Conservation (phyloP, 805 yeast species). For the Kurtzmaniella fragi region DNA sequence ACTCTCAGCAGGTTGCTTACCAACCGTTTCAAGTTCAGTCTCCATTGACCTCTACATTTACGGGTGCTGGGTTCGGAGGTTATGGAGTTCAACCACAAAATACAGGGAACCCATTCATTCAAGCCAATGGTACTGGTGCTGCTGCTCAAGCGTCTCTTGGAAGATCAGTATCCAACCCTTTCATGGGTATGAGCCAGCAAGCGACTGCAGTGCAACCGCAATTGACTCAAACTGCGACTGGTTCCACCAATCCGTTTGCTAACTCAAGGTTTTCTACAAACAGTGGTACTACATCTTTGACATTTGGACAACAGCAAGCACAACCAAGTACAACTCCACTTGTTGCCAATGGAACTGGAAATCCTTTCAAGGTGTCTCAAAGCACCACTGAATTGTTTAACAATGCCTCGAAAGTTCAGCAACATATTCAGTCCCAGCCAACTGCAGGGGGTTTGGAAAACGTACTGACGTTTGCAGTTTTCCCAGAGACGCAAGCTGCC, state of each 20-base stretch:
- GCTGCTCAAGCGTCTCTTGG: slow-evolving; percentile 10
- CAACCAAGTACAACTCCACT: slow-evolving; percentile 19
- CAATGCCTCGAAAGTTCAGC: slow-evolving; percentile 11
- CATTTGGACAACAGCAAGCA: slow-evolving; percentile 14
- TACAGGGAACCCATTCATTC: slow-evolving; percentile 3
- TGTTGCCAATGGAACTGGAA: slow-evolving; percentile 46
- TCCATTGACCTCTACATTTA: slow-evolving; percentile 1
- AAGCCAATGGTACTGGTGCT: slow-evolving; percentile 4
- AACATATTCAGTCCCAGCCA: slow-evolving; percentile 42
- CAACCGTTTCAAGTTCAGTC: slow-evolving; percentile 1
- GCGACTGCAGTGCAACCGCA: slow-evolving; percentile 9
- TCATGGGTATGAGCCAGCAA: slow-evolving; percentile 17
- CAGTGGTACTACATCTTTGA: slow-evolving; percentile 27
- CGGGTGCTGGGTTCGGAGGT: slow-evolving; percentile 2
- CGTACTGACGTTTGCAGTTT: slow-evolving; percentile 61
- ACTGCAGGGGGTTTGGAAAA: slow-evolving; percentile 74
- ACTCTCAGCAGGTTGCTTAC: not conserved
- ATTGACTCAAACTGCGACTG: slow-evolving; percentile 3
- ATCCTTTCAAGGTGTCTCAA: slow-evolving; percentile 52
- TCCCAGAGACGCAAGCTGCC: slow-evolving; percentile 56
- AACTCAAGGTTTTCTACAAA: slow-evolving; percentile 29
- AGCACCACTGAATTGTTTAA: slow-evolving; percentile 29
- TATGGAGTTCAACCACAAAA: slow-evolving; percentile 2
- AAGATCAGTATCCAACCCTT: slow-evolving; percentile 34
- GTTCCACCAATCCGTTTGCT: slow-evolving; percentile 43